Evolutionary conservation across 176 grass and related monocot genomes (phyloP).

Genomic region (Luzula sylvatica): DNA sequence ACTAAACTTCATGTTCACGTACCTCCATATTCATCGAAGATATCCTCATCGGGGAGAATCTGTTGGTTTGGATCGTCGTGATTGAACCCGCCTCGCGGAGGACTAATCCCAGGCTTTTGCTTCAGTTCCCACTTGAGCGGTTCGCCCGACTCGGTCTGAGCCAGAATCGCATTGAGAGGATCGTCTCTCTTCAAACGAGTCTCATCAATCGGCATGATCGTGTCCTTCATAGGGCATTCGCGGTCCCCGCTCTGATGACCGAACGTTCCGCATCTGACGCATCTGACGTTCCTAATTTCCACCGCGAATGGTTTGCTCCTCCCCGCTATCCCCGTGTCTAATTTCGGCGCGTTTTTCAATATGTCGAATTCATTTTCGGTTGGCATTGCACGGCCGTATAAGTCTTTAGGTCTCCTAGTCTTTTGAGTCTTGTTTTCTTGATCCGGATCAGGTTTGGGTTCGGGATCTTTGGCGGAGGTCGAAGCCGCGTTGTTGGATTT

Average conservation of each 20-base stretch:
- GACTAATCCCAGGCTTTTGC: constrained; percentile 91
- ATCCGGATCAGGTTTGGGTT: constrained; percentile 39
- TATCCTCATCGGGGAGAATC: constrained; percentile 86
- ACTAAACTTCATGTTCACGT: background rate
- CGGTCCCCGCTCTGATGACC: constrained; percentile 92
- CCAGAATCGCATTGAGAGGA: constrained; percentile 87
- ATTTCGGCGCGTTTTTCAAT: constrained; percentile 96
- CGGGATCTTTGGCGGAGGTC: constrained; percentile 16
- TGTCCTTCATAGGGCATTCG: constrained; percentile 89
- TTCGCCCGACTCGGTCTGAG: constrained; percentile 71
- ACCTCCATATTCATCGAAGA: constrained; percentile 99
- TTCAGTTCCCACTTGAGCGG: constrained; percentile 98
- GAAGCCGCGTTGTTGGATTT: constrained; percentile 33
- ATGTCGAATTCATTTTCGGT: constrained; percentile 97
- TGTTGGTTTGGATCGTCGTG: constrained; percentile 94
- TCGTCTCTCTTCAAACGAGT: constrained; percentile 93
- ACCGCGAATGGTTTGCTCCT: constrained; percentile 88
- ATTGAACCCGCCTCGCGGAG: constrained; percentile 76
- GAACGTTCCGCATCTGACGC: constrained; percentile 73
- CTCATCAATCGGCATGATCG: constrained; percentile 97
- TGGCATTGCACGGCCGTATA: constrained; percentile 72
- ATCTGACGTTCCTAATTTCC: constrained; percentile 92
- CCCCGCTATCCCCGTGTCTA: constrained; percentile 73
- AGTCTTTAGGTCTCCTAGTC: constrained; percentile 80
- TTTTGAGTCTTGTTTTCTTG: constrained; percentile 43